These are phyloP conservation scores for Xylaria sp. DNA, from an alignment of 2,329 filamentous ascomycete species.

Conservation along the genomic window DNA sequence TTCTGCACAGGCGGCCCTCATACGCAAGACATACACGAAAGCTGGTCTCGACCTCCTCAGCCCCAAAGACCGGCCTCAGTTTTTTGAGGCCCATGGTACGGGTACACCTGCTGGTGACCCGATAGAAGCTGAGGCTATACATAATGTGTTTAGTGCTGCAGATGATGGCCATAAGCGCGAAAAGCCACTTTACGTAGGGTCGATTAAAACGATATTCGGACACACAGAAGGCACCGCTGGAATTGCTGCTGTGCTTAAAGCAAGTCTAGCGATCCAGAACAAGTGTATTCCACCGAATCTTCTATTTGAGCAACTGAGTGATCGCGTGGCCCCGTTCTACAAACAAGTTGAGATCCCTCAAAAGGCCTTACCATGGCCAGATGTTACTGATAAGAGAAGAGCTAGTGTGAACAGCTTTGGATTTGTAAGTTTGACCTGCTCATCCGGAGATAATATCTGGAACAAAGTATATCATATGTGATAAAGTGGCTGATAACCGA, in stretches of 20 bases:
- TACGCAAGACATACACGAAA: not conserved
- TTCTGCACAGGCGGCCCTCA: not conserved
- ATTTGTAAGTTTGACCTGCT: not conserved
- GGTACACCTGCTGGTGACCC: constrained; percentile 5
- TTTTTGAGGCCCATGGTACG: constrained; percentile 11
- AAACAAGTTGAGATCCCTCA: not conserved
- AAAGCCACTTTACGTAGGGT: constrained; percentile 18
- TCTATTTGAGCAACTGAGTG: not conserved
- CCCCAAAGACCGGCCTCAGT: constrained; percentile 18
- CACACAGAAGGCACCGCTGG: constrained; percentile 30
- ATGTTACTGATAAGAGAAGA: not conserved
- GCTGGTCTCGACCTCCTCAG: not conserved
- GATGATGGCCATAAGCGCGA: not conserved
- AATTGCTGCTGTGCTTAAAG: constrained; percentile 21
- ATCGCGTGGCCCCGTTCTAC: not conserved
- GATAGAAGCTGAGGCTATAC: not conserved
- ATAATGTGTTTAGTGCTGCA: not conserved
- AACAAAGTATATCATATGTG: not conserved
- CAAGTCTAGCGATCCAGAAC: constrained; percentile 10
- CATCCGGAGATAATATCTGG: not conserved
- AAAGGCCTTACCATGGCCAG: not conserved
- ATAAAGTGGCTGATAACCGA: not conserved
- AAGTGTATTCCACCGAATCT: not conserved
- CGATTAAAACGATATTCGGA: constrained; percentile 24
- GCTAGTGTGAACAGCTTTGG: not conserved